Base-by-base conservation (phyloP, 2,329 filamentous ascomycete species). In the Podosphaera aphanis region DNA sequence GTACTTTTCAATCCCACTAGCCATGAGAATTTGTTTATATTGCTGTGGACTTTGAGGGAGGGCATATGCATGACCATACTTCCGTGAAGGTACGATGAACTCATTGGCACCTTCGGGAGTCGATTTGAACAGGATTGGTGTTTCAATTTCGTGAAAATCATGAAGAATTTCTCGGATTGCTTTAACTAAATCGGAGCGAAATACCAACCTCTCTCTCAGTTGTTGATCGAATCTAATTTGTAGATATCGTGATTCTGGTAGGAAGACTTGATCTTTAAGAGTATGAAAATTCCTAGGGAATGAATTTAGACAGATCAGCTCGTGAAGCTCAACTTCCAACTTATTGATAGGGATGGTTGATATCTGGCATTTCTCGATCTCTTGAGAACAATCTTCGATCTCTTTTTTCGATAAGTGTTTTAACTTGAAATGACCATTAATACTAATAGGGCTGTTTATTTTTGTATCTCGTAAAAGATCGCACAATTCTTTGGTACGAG, bases 21-120 rank as follows among this genome's bases (percentile, higher is more conserved):
- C 83, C 85, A 98, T 95, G 37, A 98, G 70, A 1, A 94, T 83
- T 64, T 98, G 90, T 64, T 98, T 98, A 60, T 95, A 98, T 61
- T 98, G 90, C 60, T 98, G 90, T 0, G 90, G 90, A 52, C 88
- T 95, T 60, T 98, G 92, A 0, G 86, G 86, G 18, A 98, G 66
- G 7, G 90, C 90, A 61, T 95, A 98, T 2, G 83, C 85, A 49
- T 77, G 65, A 0, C 83, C 84, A 1, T 68, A 69, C 31, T 70
- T 72, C 23, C 90, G 70, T 0, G 86, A 93, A 0, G 90, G 90
- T 3, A 98, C 88, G 5, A 98, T 62, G 50, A 98, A 98, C 60
- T 98, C 90, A 43, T 88, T 71, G 1, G 90, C 92, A 0, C 90
- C 90, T 63, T 98, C 90, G 0, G 90, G 84, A 0, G 90, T 98